Evolutionary conservation across 148 eudicot species (phyloP), one percentile per base, ranked within the genome.

Genomic region (Cornus suecica): DNA sequence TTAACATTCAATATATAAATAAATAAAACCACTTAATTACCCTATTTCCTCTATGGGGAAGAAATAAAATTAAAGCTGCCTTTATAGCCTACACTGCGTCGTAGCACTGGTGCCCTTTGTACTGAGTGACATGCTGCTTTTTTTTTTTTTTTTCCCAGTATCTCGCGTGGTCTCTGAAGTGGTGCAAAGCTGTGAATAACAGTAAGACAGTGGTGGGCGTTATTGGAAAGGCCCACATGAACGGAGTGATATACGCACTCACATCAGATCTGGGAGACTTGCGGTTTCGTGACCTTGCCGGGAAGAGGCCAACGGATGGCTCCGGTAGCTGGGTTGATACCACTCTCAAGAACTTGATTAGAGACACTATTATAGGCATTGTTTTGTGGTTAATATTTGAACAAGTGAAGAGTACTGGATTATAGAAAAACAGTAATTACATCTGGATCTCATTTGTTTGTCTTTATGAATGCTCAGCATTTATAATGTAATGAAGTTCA

Each of bases 141-240:
- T 11, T 5, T 72, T 81, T 74, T n/a, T n/a, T n/a, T n/a, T n/a
- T n/a, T n/a, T n/a, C n/a, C n/a, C 85, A 95, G 99, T 95, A 89
- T 77, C 85, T 92, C 54, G 97, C 99, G 8, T 95, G 99, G 99
- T 95, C 99, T 52, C 84, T 95, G 82, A 92, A 95, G 83, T 81
- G 97, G 83, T 91, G 99, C 88, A 91, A 95, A 85, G 99, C 99
- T 14, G 99, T 95, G 75, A 89, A 88, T 15, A 78, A 85, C 51
- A 81, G 94, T 74, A 89, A 92, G 85, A 77, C 83, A 77, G 97
- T 95, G 70, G 97, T 95, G n/a, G 99, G 99, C 60, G 94, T 95
- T 22, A 89, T 95, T 10, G 99, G 99, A 30, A 91, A 88, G 75
- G 97, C 97, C 18, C 99, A 92, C 80, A 76, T 95, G 83, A 95